phyloP scores from a whole-genome alignment of 1,284 basidiomycete species.

The Cryptococcus jaspeensis region DNA sequence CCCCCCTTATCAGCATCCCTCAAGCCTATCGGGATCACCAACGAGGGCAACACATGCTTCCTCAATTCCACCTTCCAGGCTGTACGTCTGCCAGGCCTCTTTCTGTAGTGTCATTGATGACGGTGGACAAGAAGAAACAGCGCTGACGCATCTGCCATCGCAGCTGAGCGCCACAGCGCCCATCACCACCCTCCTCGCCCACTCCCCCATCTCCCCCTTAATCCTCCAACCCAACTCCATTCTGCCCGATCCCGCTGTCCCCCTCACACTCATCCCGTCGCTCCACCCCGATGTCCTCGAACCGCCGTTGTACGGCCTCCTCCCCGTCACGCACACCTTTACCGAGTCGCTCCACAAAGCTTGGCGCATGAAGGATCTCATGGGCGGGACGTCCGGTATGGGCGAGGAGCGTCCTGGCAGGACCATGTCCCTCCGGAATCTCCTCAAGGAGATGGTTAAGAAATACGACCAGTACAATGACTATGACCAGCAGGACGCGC shows the following conservation, averaged over 20 bases:
- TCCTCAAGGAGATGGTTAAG: conserved; percentile 68
- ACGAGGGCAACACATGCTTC: conserved; percentile 89
- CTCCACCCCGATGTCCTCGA: conserved; percentile 43
- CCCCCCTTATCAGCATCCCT: conserved; percentile 9
- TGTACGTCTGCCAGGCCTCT: conserved; percentile 41
- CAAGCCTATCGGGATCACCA: conserved; percentile 62
- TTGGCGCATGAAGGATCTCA: conserved; percentile 48
- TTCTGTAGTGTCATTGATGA: not conserved
- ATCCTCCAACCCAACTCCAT: conserved; percentile 15
- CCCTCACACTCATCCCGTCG: conserved; percentile 36
- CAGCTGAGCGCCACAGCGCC: conserved; percentile 42
- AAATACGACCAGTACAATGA: conserved; percentile 94
- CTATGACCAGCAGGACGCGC: conserved; percentile 79
- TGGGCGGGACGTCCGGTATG: conserved; percentile 35
- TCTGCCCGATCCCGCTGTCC: conserved; percentile 31
- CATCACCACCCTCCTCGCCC: conserved; percentile 33
- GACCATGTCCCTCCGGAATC: conserved; percentile 52
- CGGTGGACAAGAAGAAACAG: too few species aligned
- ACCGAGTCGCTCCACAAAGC: conserved; percentile 38
- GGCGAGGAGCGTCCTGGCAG: conserved; percentile 28
- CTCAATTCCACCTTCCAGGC: conserved; percentile 84
- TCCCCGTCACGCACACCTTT: conserved; percentile 49
- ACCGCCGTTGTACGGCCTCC: conserved; percentile 40
- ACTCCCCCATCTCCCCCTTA: conserved; percentile 27
- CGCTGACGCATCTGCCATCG: not conserved